Evolutionary conservation across 352 stramenopile species (phyloP), one percentile per base, ranked within the genome.

Genomic region (Phytophthora hibernalis): DNA sequence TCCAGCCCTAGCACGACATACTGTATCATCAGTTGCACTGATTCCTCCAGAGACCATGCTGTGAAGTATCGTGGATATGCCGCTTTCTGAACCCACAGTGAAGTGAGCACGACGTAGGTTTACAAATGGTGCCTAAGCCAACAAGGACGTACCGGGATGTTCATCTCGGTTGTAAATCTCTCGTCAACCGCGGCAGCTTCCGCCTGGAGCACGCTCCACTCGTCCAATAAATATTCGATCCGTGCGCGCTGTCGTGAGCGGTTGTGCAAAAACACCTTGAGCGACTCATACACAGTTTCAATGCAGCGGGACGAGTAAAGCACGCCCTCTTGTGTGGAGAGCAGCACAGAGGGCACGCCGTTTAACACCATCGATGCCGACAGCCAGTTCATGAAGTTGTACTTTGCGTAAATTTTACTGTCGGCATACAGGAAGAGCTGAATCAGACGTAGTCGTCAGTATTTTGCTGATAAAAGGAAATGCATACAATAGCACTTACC

Each of bases 361-460:
- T 92, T 92, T 60, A 91, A 68, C 21, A 92, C 82, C 87, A 96
- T 96, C 10, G 84, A 75, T 18, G 87, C 82, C 4, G 81, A 89
- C 47, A 96, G 68, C 85, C 85, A 96, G 33, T 94, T 84, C 68
- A 91, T 93, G 49, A 96, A 96, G 61, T 87, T 89, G 63, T 90
- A 87, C 65, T 84, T 80, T 40, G 77, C 85, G 42, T 93, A 96
- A 51, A 96, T 87, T 65, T 94, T 94, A 68, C 89, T 91, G 54
- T 96, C 86, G 26, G 83, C 85, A 62, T 94, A 96, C 60, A 96
- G 40, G 60, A 94, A 87, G 16, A 96, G 77, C 87, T 94, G 59
- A 24, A 38, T 52, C 37, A 51, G 44, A 51, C 21, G 49, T 20
- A 15, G 30, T 54, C 10, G 35, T 64, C n/a, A 73, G 33, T 28